Evolutionary conservation across 768 basidiomycete species (phyloP).

Genomic region (Xerocomellus dryophilus): DNA sequence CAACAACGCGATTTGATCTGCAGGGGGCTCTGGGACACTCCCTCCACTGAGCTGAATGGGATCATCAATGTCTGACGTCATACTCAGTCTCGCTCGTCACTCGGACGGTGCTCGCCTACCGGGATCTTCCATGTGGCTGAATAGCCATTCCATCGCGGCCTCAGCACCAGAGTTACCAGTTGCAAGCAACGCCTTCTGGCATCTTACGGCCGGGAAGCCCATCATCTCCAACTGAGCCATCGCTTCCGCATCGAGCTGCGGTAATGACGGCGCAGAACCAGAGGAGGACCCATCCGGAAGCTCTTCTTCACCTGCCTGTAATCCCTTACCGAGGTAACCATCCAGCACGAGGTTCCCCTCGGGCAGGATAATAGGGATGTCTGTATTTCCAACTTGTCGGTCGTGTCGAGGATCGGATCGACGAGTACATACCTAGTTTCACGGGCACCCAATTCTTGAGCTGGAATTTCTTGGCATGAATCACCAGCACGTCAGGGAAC

Average conservation of each 20-base stretch:
- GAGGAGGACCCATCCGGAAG: conserved; percentile 53
- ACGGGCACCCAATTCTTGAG: conserved; percentile 95
- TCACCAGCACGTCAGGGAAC: conserved; percentile 83
- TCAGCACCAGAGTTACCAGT: conserved; percentile 77
- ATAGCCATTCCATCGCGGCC: conserved; percentile 94
- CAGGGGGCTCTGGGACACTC: conserved; percentile 52
- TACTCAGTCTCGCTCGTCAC: neutral
- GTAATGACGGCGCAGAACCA: conserved; percentile 41
- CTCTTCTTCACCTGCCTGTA: conserved; percentile 65
- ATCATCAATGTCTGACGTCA: conserved; percentile 74
- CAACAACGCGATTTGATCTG: conserved; percentile 71
- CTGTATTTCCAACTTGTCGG: conserved; percentile 38
- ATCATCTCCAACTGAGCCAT: conserved; percentile 78
- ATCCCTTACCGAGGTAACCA: conserved; percentile 62
- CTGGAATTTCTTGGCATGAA: conserved; percentile 94
- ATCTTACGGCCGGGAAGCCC: conserved; percentile 87
- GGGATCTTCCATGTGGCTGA: conserved; percentile 91
- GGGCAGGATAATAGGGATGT: conserved; percentile 80
- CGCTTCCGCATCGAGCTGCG: conserved; percentile 71
- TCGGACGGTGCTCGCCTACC: conserved; percentile 42
- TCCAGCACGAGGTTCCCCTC: conserved; percentile 59
- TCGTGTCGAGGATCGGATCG: neutral
- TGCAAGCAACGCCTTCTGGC: conserved; percentile 86
- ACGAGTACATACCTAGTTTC: conserved; percentile 68
- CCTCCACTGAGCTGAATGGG: conserved; percentile 49